Evolutionary conservation across 2,329 filamentous ascomycete genomes (phyloP).

Genomic region (Fonsecaea multimorphosa): DNA sequence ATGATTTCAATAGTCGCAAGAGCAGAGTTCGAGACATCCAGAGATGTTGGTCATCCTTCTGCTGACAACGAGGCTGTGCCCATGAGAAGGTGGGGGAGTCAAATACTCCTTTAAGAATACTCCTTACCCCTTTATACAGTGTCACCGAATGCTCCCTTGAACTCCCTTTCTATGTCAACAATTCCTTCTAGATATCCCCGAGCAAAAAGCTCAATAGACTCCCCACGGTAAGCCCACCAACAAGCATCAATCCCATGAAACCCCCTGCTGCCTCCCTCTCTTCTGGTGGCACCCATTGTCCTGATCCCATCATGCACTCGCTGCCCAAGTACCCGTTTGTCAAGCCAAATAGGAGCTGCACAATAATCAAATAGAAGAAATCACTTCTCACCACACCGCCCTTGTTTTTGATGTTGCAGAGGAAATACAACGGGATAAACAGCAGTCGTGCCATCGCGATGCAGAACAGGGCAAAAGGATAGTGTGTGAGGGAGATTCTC

Average conservation of each 20-base stretch:
- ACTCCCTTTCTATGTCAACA: conserved; percentile 4
- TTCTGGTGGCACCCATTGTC: conserved; percentile 77
- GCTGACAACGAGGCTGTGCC: conserved; percentile 1
- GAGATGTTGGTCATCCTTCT: conserved; percentile 2
- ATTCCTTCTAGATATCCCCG: conserved; percentile 47
- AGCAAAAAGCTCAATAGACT: conserved; percentile 86
- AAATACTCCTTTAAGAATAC: neutral
- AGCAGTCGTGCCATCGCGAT: conserved; percentile 68
- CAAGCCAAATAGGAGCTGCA: conserved; percentile 82
- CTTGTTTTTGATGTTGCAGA: conserved; percentile 83
- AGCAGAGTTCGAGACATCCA: conserved; percentile 4
- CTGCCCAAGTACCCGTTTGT: conserved; percentile 87
- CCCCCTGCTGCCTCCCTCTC: conserved; percentile 89
- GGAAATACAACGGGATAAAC: conserved; percentile 83
- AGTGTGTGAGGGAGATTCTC: conserved; percentile 62
- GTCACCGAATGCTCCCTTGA: neutral
- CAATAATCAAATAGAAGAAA: conserved; percentile 81
- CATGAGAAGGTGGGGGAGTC: neutral
- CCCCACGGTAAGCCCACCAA: conserved; percentile 80
- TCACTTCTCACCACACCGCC: conserved; percentile 80
- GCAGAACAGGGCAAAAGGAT: conserved; percentile 71
- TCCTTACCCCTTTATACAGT: neutral
- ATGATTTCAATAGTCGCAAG: neutral
- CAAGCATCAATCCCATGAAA: conserved; percentile 93
- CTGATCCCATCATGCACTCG: conserved; percentile 88